Evolutionary conservation across 2,329 filamentous ascomycete genomes (phyloP), one percentile per base, ranked within the genome.

Genomic region (Botryosphaeria dothidea): DNA sequence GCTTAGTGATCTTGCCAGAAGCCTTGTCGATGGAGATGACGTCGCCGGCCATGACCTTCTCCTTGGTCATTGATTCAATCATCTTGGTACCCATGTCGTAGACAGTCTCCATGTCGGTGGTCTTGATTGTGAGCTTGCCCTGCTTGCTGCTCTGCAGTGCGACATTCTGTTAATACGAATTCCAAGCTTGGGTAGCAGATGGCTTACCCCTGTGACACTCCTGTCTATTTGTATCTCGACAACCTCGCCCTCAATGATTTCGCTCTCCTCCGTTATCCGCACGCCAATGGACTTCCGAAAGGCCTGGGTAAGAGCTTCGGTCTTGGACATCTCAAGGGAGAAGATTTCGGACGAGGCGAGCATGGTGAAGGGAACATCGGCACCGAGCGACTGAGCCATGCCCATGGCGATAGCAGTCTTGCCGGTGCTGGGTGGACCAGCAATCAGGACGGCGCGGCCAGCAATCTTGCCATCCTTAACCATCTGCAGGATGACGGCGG

Each of bases 81-180:
- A 99, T 98, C 82, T 98, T 98, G 70, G 91, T 94, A 69, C 95
- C 95, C 93, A 99, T 97, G 74, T 99, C 95, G 82, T 98, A 99
- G 70, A 99, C 92, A 13, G 95, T 97, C 81, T 99, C 95, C 95
- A 99, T 99, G 78, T 99, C 95, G 66, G 94, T 98, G 11, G 95
- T 99, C 83, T 99, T 99, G 83, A 99, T 97, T 21, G 95, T 99
- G 69, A 99, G 89, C 81, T 99, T 99, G 74, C 95, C 95, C 84
- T 97, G 94, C 84, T 98, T 99, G 74, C 95, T 96, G 70, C 91
- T 92, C 85, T 86, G 27, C 8, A 60, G 31, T 21, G n/a, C 7
- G n/a, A 7, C 17, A 13, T 2, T 3, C n/a, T 3, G 31, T 51
- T 29, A 54, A 7, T 4, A 23, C 27, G n/a, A 21, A 27, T 23